These are phyloP conservation scores for Camelina sativa DNA, from an alignment of 345 rosid species.

Conservation along the genomic window DNA sequence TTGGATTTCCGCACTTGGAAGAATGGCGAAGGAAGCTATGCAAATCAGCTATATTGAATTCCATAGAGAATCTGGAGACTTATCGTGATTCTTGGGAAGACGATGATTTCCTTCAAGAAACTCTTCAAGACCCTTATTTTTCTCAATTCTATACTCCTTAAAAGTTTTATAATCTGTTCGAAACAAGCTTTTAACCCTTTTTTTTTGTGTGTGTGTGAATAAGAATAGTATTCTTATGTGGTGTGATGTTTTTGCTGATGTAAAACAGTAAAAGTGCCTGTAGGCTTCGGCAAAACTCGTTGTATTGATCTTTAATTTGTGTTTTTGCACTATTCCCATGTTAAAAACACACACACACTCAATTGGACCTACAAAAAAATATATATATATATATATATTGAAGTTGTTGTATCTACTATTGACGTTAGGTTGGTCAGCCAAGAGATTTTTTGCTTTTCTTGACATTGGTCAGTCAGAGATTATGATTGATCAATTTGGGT, in stretches of 20 bases:
- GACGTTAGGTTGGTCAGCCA: neutral
- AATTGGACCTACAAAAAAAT: too few relatives aligned
- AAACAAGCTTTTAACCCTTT: too few relatives aligned
- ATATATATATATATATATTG: neutral
- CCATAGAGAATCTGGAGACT: slow-evolving; percentile 57
- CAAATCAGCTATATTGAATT: slow-evolving; percentile 51
- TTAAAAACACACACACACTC: too few relatives aligned
- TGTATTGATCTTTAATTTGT: too few relatives aligned
- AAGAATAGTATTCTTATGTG: too few relatives aligned
- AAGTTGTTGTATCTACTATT: neutral
- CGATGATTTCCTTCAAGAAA: slow-evolving; percentile 65
- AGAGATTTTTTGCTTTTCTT: too few relatives aligned
- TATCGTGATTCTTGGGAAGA: slow-evolving; percentile 81
- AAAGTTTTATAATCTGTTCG: neutral
- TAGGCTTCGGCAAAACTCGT: too few relatives aligned
- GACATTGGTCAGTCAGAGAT: neutral
- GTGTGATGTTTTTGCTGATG: too few relatives aligned
- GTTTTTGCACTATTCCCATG: too few relatives aligned
- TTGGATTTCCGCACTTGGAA: slow-evolving; percentile 71
- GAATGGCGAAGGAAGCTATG: slow-evolving; percentile 81
- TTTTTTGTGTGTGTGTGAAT: too few relatives aligned
- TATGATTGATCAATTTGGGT: slow-evolving; percentile 14
- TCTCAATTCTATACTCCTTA: slow-evolving; percentile 46
- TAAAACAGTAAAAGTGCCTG: too few relatives aligned
- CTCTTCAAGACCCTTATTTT: slow-evolving; percentile 71